Percentiles rank a stretch among this genome's conserved stretches.
Evolutionary conservation across 2,329 filamentous ascomycete species (phyloP).

Genomic region (Lachnellula arida): DNA sequence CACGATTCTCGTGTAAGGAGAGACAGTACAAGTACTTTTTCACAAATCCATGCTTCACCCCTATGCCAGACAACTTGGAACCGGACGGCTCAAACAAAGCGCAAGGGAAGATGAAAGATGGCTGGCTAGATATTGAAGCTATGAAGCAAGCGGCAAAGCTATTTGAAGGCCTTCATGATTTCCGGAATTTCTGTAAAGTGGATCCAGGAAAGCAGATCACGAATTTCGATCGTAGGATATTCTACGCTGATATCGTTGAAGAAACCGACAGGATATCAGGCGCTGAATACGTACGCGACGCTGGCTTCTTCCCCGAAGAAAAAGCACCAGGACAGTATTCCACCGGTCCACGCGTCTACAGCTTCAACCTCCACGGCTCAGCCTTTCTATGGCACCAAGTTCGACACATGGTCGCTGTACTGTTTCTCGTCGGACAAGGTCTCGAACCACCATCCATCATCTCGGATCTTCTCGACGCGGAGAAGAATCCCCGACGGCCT

Average conservation of each 20-base stretch:
- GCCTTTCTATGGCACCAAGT: conserved; percentile 99
- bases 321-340: neutral
- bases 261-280: conserved; percentile 51
- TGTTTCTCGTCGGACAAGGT: conserved; percentile 91
- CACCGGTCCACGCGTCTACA: conserved; percentile 64
- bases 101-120: conserved; percentile 46
- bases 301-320: conserved; percentile 39
- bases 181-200: conserved; percentile 94
- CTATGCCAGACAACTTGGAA: conserved; percentile 52
- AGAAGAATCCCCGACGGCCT: conserved; percentile 68
- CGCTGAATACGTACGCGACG: conserved; percentile 49
- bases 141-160: conserved; percentile 79
- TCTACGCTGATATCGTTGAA: conserved; percentile 72
- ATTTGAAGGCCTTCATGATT: conserved; percentile 84
- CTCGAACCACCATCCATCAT: conserved; percentile 73
- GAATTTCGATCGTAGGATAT: conserved; percentile 76
- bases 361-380: conserved; percentile 81
- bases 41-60: conserved; percentile 83
- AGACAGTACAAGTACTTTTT: conserved; percentile 96
- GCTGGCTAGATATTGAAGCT: conserved; percentile 80
- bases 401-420: conserved; percentile 81
- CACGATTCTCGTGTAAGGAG: conserved; percentile 88
- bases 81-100: conserved; percentile 26
- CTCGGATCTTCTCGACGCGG: conserved; percentile 67
- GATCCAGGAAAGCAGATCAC: conserved; percentile 85